Evolutionary conservation across 176 grass and related monocot genomes (phyloP).

Genomic region (Juncus effusus): DNA sequence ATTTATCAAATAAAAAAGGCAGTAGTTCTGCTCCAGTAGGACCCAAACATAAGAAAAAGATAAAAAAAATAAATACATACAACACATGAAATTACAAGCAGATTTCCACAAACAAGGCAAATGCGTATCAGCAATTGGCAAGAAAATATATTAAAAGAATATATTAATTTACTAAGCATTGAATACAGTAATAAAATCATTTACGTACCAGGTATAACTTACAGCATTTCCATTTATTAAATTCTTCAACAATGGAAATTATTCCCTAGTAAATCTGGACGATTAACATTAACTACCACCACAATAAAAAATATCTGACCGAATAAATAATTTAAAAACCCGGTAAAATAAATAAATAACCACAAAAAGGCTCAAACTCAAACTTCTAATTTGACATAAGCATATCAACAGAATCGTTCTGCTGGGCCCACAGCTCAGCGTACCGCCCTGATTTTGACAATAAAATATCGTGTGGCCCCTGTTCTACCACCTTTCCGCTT

Average conservation of each 20-base stretch:
- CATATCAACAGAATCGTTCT: constrained; percentile 73
- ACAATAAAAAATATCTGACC: neutral
- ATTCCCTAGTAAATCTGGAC: neutral
- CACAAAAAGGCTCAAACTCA: constrained; percentile 49
- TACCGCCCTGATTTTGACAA: constrained; percentile 65
- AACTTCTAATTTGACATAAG: constrained; percentile 57
- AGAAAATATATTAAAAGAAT: too few relatives aligned
- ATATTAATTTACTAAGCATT: neutral
- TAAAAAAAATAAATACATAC: too few relatives aligned
- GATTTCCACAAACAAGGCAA: too few relatives aligned
- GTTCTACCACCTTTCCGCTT: constrained; percentile 77
- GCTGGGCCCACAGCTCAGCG: constrained; percentile 78
- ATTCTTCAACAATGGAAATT: too few relatives aligned
- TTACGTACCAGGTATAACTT: neutral
- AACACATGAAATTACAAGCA: too few relatives aligned
- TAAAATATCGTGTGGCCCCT: constrained; percentile 81
- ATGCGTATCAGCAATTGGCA: too few relatives aligned
- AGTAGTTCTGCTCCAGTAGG: too few relatives aligned
- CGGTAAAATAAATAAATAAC: constrained; percentile 10
- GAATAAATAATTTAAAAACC: neutral
- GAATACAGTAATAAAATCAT: neutral
- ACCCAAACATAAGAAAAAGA: too few relatives aligned
- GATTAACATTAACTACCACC: neutral
- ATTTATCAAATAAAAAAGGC: too few relatives aligned
- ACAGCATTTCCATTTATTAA: neutral